phyloP scores from a whole-genome alignment of 108 stramenopile species.

The Ochromonas danica region DNA sequence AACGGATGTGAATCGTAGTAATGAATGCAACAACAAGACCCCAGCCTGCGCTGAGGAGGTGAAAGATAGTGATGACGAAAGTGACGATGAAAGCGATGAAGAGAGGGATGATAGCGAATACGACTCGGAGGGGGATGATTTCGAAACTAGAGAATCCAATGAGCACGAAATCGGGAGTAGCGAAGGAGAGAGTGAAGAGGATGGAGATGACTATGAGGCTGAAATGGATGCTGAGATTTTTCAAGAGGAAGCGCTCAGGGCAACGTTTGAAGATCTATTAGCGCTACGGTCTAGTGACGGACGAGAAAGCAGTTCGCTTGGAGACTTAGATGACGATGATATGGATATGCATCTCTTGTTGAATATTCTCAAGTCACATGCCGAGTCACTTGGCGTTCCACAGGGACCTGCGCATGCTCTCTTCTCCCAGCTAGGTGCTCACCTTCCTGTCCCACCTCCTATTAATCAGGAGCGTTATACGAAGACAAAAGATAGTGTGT shows the following conservation, averaged over 20 bases:
- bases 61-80: neutral
- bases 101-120: neutral
- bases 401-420: neutral
- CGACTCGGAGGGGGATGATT: neutral
- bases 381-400: neutral
- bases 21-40: neutral
- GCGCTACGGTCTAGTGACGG: neutral
- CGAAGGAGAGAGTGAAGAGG: neutral
- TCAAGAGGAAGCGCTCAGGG: neutral
- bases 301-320: neutral
- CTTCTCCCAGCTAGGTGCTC: neutral
- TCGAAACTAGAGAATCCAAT: neutral
- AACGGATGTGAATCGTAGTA: neutral
- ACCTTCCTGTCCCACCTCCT: neutral
- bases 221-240: slow-evolving; percentile 10
- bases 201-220: neutral
- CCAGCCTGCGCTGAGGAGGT: neutral
- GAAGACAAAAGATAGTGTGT: too few relatives aligned
- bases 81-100: slow-evolving; percentile 8
- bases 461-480: too few relatives aligned
- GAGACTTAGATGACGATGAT: neutral
- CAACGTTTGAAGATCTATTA: neutral
- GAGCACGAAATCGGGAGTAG: neutral
- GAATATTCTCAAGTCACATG: neutral
- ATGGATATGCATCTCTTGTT: neutral